phyloP scores from a whole-genome alignment of 805 yeast species.

The Wickerhamiella spandovensis region DNA sequence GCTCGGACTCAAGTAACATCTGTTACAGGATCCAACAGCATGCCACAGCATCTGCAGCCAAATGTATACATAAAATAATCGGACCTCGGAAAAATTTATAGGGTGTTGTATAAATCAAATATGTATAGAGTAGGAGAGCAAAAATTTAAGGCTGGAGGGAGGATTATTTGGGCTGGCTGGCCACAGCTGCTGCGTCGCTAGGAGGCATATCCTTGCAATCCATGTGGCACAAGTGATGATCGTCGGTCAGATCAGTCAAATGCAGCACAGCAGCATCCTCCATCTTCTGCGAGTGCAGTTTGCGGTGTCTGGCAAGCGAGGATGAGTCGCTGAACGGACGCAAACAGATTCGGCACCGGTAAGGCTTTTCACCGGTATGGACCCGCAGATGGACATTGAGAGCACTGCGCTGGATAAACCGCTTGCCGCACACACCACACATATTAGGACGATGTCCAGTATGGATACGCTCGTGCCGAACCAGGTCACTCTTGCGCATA shows the following conservation, averaged over 20 bases:
- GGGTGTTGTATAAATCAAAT: neutral
- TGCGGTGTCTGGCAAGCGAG: conserved; percentile 60
- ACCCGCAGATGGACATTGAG: conserved; percentile 66
- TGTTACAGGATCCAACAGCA: too few species aligned
- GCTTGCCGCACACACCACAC: conserved; percentile 50
- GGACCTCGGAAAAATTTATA: too few species aligned
- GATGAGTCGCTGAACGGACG: conserved; percentile 26
- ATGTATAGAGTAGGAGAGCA: neutral
- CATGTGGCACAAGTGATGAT: neutral
- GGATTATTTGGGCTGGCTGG: neutral
- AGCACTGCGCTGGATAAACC: conserved; percentile 72
- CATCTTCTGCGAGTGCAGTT: conserved; percentile 58
- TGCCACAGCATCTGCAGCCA: too few species aligned
- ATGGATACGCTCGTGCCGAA: conserved; percentile 65
- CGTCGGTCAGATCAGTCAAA: neutral
- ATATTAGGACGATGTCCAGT: conserved; percentile 28
- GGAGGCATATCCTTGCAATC: neutral
- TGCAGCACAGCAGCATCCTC: neutral
- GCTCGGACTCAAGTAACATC: too few species aligned
- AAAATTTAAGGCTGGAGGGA: neutral
- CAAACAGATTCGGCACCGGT: conserved; percentile 33
- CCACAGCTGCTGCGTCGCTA: neutral
- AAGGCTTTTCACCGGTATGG: conserved; percentile 75
- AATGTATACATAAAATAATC: too few species aligned
- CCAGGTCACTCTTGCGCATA: conserved; percentile 68